Evolutionary conservation across 768 basidiomycete genomes (phyloP).

Genomic region (Clathrus columnatus): DNA sequence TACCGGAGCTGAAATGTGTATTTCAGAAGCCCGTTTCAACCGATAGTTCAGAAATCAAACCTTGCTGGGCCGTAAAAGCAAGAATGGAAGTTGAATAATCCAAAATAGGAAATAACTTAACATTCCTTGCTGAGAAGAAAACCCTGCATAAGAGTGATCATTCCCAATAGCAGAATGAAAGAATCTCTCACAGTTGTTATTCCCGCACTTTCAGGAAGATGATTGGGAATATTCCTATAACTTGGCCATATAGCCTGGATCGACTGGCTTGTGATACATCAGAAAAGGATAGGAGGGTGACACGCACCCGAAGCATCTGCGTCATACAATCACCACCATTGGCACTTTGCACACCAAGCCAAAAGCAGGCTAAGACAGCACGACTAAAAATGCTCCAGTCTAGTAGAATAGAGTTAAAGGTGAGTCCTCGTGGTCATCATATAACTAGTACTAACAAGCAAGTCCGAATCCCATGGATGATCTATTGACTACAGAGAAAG

Average conservation of each 20-base stretch:
- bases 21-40: neutral
- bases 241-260: constrained; percentile 79
- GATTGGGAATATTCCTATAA: constrained; percentile 53
- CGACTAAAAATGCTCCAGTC: constrained; percentile 74
- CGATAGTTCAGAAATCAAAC: neutral
- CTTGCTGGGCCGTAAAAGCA: constrained; percentile 68
- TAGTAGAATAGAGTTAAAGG: neutral
- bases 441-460: constrained; percentile 32
- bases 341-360: constrained; percentile 59
- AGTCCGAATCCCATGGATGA: constrained; percentile 89
- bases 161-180: neutral
- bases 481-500: constrained; percentile 71
- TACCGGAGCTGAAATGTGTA: constrained; percentile 40
- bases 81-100: constrained; percentile 66
- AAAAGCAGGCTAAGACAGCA: constrained; percentile 69
- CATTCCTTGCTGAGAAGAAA: constrained; percentile 34
- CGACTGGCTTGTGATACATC: constrained; percentile 32
- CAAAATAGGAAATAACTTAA: constrained; percentile 73
- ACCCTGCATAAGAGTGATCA: neutral
- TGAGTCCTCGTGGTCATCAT: neutral
- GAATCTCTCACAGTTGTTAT: constrained; percentile 49
- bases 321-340: constrained; percentile 68
- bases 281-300: neutral
- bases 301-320: constrained; percentile 27
- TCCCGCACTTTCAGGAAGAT: constrained; percentile 43